Evolutionary conservation across 768 basidiomycete species (phyloP), one percentile per base, ranked within the genome.

Genomic region (Termitomyces sp.): DNA sequence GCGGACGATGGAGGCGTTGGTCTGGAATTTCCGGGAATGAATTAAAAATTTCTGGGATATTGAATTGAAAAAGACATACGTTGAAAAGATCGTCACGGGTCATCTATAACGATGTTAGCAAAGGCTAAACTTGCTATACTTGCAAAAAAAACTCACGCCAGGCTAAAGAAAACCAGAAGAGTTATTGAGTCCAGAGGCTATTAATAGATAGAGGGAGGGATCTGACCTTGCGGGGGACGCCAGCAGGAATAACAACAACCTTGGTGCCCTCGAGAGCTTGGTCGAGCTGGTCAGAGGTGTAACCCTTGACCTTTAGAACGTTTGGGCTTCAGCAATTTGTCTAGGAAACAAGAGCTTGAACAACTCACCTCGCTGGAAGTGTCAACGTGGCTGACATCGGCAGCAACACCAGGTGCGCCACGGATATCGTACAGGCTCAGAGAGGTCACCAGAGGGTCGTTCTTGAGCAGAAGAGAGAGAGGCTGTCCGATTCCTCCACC

Each of bases 401-500:
- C 94, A 63, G 95, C 96, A 59, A 99, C 96, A 80, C 97, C 97
- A 62, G 92, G 89, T 40, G 95, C 93, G 67, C 93, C 93, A 69
- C 93, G 90, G 71, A 96, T 95, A 80, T 96, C 95, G 78, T 93
- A 98, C 64, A 98, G 79, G 71, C 82, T 89, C 70, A 98, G 77
- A 63, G 88, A 84, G 56, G 85, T 85, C 72, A 97, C 91, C 66
- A 95, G 79, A 46, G 93, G 93, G 80, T 99, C 91, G 65, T 78
- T 84, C 82, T 98, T 98, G 73, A 98, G 86, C 64, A 97, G 82
- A 64, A 98, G 79, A 50, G 94, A 96, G 68, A 98, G 80, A 70
- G 96, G 95, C 75, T 98, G 96, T 73, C 96, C 96, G 74, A 98
- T 98, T 75, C 96, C 96, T 82, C 96, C 96, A 68, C 93, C 96